These are phyloP conservation scores for Taiwanofungus camphoratus DNA, from an alignment of 1,284 basidiomycete genomes.

Conservation along the genomic window DNA sequence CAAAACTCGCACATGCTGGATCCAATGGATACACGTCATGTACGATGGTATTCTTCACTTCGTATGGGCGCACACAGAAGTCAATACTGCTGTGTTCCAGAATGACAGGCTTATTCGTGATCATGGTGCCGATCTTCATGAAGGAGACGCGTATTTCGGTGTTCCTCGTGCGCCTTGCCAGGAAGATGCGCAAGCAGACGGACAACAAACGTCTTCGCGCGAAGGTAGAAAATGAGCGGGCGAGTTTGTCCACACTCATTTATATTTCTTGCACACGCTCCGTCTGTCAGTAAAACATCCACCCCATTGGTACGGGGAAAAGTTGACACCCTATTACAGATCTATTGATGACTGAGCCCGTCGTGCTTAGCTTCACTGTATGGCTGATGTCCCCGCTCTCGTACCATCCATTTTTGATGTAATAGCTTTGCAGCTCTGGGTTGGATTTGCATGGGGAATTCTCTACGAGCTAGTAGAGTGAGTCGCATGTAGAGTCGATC, in stretches of 20 bases:
- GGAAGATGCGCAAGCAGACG: slow-evolving; percentile 53
- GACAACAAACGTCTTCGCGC: slow-evolving; percentile 58
- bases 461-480: slow-evolving; percentile 65
- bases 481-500: slow-evolving; percentile 15
- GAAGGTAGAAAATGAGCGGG: slow-evolving; percentile 56
- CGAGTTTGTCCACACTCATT: slow-evolving; percentile 49
- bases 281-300: slow-evolving; percentile 40
- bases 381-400: slow-evolving; percentile 17
- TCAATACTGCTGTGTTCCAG: no score
- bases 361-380: slow-evolving; percentile 71
- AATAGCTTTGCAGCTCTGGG: slow-evolving; percentile 50
- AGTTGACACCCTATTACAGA: slow-evolving; percentile 29
- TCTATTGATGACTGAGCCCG: slow-evolving; percentile 68
- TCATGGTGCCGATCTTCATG: slow-evolving; percentile 45
- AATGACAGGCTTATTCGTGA: slow-evolving; percentile 37
- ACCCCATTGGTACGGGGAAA: background rate
- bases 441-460: slow-evolving; percentile 76
- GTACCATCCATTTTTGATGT: background rate
- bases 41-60: slow-evolving; percentile 28
- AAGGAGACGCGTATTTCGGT: slow-evolving; percentile 59
- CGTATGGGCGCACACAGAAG: no score
- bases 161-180: slow-evolving; percentile 54
- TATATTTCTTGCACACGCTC: slow-evolving; percentile 66
- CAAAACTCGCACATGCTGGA: slow-evolving; percentile 61
- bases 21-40: slow-evolving; percentile 77